These are phyloP conservation scores for Speleostelium caveatum DNA, from an alignment of 78 protist species.

Conservation along the genomic window DNA sequence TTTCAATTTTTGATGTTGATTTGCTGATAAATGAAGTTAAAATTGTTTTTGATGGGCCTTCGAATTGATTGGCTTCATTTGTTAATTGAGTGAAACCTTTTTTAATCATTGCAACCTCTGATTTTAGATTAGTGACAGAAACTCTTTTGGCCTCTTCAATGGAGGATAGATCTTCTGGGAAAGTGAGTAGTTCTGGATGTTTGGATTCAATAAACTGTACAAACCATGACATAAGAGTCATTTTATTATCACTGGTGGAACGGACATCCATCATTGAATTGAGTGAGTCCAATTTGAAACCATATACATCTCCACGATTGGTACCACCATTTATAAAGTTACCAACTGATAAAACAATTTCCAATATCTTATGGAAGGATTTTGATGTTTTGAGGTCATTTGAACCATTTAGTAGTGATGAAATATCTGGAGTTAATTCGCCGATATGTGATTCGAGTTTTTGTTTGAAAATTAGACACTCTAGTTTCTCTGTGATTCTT, in stretches of 20 bases:
- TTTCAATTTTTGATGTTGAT: conserved; percentile 6
- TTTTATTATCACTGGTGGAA: conserved; percentile 43
- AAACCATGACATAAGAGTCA: conserved; percentile 63
- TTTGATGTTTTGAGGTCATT: conserved; percentile 13
- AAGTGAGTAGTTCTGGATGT: conserved; percentile 17
- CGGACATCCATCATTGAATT: conserved; percentile 22
- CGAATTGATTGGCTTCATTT: conserved; percentile 36
- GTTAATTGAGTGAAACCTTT: conserved; percentile 47
- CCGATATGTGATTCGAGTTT: conserved; percentile 51
- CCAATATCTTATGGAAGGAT: conserved; percentile 45
- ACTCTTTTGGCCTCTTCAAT: conserved; percentile 63
- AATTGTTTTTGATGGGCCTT: conserved; percentile 51
- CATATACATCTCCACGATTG: conserved; percentile 72
- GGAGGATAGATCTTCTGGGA: conserved; percentile 22
- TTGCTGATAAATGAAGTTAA: conserved; percentile 10
- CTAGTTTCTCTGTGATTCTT: conserved; percentile 54
- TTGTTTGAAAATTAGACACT: conserved; percentile 70
- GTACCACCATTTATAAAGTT: conserved; percentile 87
- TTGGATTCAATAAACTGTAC: conserved; percentile 43
- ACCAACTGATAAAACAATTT: conserved; percentile 76
- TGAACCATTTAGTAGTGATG: conserved; percentile 13
- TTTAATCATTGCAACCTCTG: conserved; percentile 43
- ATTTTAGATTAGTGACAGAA: conserved; percentile 37
- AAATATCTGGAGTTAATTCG: conserved; percentile 50
- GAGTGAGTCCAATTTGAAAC: conserved; percentile 79